Percentiles rank a stretch among this genome's conserved stretches.
Evolutionary conservation across 805 yeast species (phyloP).

Genomic region (Zygotorulaspora danielsina): DNA sequence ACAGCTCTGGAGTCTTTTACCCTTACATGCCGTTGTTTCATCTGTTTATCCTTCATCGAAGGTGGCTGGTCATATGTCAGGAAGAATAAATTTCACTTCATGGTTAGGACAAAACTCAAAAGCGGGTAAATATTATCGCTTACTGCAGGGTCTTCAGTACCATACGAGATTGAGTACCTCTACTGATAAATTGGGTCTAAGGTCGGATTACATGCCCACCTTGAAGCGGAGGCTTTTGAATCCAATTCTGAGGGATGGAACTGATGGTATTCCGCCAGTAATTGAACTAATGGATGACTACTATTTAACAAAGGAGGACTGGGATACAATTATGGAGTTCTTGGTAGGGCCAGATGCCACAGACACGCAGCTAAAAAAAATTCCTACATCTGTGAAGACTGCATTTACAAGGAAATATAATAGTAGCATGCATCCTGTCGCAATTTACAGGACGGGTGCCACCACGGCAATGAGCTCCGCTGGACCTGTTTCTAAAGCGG

Average conservation of each 20-base stretch:
- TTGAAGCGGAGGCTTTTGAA: constrained; percentile 51
- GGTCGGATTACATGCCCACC: constrained; percentile 71
- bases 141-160: constrained; percentile 82
- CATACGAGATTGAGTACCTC: constrained; percentile 79
- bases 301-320: constrained; percentile 83
- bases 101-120: constrained; percentile 93
- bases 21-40: constrained; percentile 83
- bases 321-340: constrained; percentile 83
- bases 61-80: constrained; percentile 66
- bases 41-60: constrained; percentile 73
- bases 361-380: constrained; percentile 47
- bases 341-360: constrained; percentile 61
- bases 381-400: constrained; percentile 74
- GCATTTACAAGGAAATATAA: constrained; percentile 87
- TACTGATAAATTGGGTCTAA: constrained; percentile 66
- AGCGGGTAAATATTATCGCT: constrained; percentile 67
- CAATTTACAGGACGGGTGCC: constrained; percentile 71
- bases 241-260: constrained; percentile 55
- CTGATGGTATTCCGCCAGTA: constrained; percentile 61
- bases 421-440: constrained; percentile 70
- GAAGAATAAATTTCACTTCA: constrained; percentile 71
- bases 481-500: constrained; percentile 28
- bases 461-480: constrained; percentile 37
- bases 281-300: constrained; percentile 78
- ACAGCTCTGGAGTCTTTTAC: constrained; percentile 91